A percentile compares a stretch with the other conserved stretches of the same genome.
phyloP scores from a whole-genome alignment of 345 rosid genomes.

The Dovyalis caffra region DNA sequence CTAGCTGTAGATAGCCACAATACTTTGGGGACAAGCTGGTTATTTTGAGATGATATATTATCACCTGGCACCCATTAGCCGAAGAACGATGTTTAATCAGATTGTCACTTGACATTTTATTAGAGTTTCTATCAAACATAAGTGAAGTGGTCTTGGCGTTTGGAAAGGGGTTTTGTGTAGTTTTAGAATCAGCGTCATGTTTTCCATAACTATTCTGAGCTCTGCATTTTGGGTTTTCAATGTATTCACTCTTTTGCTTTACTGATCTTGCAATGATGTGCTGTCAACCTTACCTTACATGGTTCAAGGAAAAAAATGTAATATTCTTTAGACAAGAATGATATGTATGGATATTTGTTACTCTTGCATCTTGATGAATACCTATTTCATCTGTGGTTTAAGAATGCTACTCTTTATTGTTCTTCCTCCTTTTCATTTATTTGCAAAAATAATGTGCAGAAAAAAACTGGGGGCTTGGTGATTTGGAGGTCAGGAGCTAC shows the following conservation, averaged over 20 bases:
- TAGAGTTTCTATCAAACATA: not conserved
- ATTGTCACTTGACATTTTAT: not conserved
- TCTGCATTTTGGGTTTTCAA: not conserved
- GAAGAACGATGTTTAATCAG: not conserved
- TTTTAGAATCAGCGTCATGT: not conserved
- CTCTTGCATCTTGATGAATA: not conserved
- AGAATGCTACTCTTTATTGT: not conserved
- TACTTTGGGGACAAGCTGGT: too few species aligned
- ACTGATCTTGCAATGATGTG: not conserved
- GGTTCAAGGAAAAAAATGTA: not conserved
- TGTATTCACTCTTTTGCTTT: not conserved
- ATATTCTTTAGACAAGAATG: not conserved
- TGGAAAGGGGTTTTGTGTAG: not conserved
- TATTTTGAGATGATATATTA: too few species aligned
- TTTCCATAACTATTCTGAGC: not conserved
- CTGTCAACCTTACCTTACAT: not conserved
- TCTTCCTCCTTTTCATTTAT: constrained; percentile 3
- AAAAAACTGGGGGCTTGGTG: constrained; percentile 95
- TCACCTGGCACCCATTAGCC: not conserved
- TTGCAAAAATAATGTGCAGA: constrained; percentile 37
- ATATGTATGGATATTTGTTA: not conserved
- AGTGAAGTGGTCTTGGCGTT: not conserved
- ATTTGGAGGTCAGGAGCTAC: constrained; percentile 95
- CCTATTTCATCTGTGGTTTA: not conserved
- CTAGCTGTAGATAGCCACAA: too few species aligned